phyloP scores from a whole-genome alignment of 768 basidiomycete genomes.

The Tubosaeta brunneosetosa region DNA sequence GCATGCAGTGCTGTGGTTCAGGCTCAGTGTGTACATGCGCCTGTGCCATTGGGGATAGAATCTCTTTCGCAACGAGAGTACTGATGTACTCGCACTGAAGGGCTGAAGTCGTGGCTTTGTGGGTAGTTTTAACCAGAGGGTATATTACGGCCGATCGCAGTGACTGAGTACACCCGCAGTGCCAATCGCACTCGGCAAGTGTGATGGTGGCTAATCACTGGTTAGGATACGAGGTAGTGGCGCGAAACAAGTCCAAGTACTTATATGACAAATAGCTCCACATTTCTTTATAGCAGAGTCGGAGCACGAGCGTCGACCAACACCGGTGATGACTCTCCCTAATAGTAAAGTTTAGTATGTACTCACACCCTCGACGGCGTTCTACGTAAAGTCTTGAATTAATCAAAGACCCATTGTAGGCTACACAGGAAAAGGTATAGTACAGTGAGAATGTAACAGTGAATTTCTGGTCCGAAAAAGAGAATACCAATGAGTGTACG shows the following conservation, averaged over 20 bases:
- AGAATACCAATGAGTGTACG: neutral
- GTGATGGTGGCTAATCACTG: no score
- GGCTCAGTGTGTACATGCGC: constrained; percentile 9
- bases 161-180: no score
- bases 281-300: no score
- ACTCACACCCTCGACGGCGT: neutral
- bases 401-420: neutral
- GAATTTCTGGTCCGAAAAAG: neutral
- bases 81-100: neutral
- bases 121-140: no score
- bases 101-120: no score
- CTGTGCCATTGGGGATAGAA: constrained; percentile 5
- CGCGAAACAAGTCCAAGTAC: no score
- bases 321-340: neutral
- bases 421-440: neutral
- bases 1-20: constrained; percentile 14
- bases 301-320: no score
- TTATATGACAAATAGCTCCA: no score
- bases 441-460: neutral
- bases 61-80: neutral
- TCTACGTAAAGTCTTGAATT: neutral
- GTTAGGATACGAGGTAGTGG: no score
- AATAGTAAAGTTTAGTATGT: no score
- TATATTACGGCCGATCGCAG: neutral
- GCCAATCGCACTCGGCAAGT: no score